Evolutionary conservation across 306 rosid species (phyloP), one percentile per base, ranked within the genome.

Genomic region (Malus sieversii): DNA sequence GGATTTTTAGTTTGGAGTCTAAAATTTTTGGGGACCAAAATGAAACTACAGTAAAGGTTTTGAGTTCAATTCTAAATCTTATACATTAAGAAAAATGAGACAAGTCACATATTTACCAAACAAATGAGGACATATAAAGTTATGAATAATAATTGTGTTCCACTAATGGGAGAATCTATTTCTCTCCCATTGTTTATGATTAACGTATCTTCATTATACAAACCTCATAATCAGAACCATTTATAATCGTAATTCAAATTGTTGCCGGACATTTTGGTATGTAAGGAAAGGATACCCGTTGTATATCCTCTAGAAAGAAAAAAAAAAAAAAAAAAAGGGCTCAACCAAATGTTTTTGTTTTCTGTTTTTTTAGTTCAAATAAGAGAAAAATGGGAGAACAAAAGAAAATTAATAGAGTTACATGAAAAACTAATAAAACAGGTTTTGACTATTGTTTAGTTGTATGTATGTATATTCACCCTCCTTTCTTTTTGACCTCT

Each of bases 231-330:
- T 38, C 0, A 2, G 42, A 38, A 38, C 42, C 42, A 38, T 38
- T 38, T 38, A 38, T 38, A 38, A 38, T 38, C 4, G 4, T 30
- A 60, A 48, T 69, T 64, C 62, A 84, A 83, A 79, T 59, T 44
- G 15, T 9, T 52, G 40, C 38, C 38, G 75, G 80, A 8, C 23
- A 7, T 75, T 70, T 77, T 74, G 38, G 82, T 73, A 76, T 9
- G 2, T 1, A 52, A 52, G 72, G 13, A 52, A 52, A 52, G 72
- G 57, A 53, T 58, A 59, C 8, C n/a, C 5, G 58, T 16, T 52
- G 16, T 52, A 16, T 14, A 0, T 19, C n/a, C 58, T 52, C 58
- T 52, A 52, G 58, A 52, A 16, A 51, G 1, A 4, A 6, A 6
- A 0, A 6, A 6, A 33, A 33, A 33, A 33, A 5, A 1, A 5